Conservation (phyloP, 345 rosid species). For the Pistacia atlantica region DNA sequence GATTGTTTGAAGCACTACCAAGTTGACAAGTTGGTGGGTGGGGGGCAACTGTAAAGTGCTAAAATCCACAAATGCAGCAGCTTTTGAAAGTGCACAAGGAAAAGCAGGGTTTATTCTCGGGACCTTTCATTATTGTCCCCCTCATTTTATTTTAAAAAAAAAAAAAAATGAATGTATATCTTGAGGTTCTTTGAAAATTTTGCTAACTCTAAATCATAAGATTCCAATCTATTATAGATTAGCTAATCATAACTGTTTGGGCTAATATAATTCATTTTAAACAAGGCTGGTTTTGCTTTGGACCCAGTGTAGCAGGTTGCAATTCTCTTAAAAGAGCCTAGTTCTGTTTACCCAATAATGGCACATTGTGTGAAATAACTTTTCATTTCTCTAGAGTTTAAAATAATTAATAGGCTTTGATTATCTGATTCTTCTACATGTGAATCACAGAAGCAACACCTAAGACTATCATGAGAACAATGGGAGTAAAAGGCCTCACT, state of each 20-base stretch:
- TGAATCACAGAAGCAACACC: slow-evolving; percentile 83
- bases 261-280: not conserved
- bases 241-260: not conserved
- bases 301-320: not conserved
- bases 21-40: not conserved
- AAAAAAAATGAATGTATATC: not conserved
- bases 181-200: not conserved
- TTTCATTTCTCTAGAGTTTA: slow-evolving; percentile 2
- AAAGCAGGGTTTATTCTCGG: not conserved
- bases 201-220: not conserved
- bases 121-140: not conserved
- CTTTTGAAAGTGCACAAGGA: not conserved
- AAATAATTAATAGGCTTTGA: not conserved
- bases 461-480: slow-evolving; percentile 84
- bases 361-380: not conserved
- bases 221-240: not conserved
- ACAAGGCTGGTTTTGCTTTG: not conserved
- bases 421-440: not conserved
- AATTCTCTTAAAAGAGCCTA: not conserved
- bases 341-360: not conserved
- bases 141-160: not conserved
- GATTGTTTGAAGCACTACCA: not conserved
- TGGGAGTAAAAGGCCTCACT: slow-evolving; percentile 94
- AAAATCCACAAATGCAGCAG: not conserved
- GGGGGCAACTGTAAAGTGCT: not conserved